Evolutionary conservation across 129 eudicot genomes (phyloP).

Genomic region (sunflower (Helianthus annuus)): DNA sequence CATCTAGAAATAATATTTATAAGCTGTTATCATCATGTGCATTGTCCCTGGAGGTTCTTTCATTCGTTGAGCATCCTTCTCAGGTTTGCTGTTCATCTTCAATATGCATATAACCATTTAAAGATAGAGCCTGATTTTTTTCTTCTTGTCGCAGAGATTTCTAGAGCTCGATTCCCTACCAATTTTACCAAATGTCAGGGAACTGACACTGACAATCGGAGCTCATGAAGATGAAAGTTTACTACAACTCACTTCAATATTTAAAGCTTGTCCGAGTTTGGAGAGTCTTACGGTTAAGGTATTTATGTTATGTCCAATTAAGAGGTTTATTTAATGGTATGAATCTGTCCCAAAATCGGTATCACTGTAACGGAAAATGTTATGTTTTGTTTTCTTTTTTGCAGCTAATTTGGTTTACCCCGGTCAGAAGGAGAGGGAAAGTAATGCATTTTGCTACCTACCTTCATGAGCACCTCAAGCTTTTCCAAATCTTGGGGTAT

Average conservation of each 20-base stretch:
- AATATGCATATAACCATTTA: background rate
- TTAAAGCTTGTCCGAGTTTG: constrained; percentile 42
- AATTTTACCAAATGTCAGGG: constrained; percentile 38
- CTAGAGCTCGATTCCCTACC: constrained; percentile 26
- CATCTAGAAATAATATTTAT: constrained; percentile 32
- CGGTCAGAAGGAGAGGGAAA: background rate
- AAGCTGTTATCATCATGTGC: constrained; percentile 32
- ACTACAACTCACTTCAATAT: constrained; percentile 32
- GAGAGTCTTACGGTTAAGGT: constrained; percentile 45
- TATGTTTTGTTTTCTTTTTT: background rate
- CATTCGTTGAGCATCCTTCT: background rate
- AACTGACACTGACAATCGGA: constrained; percentile 36
- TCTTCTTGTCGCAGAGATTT: constrained; percentile 23
- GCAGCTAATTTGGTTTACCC: background rate
- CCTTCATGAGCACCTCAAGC: background rate
- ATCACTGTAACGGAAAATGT: background rate
- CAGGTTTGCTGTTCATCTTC: background rate
- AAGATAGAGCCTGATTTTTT: background rate
- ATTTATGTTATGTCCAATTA: background rate
- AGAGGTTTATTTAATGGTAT: no score
- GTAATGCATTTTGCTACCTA: background rate
- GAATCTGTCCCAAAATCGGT: no score
- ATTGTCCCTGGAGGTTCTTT: constrained; percentile 30
- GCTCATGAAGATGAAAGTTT: constrained; percentile 42
- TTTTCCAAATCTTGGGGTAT: background rate